Conservation (phyloP, 2,329 filamentous ascomycete species). For the Trichoderma simmonsii region DNA sequence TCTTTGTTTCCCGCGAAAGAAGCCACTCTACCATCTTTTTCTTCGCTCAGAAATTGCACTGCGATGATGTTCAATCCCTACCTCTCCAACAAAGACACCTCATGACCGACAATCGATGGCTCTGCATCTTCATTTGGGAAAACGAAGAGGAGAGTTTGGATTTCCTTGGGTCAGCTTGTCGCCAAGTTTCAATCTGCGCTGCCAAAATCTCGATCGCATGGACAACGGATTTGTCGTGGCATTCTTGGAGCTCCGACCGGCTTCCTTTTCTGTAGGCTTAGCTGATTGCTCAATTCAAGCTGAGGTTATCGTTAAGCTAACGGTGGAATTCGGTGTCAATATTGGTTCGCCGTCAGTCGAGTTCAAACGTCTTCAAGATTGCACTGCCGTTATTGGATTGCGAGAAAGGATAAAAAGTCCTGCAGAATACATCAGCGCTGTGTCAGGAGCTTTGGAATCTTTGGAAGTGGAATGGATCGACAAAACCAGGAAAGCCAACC, state of each 20-base stretch:
- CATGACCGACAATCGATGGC: background rate
- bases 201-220: background rate
- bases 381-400: background rate
- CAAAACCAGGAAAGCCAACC: background rate
- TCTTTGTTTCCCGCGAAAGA: background rate
- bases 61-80: background rate
- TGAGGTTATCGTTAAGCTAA: background rate
- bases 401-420: background rate
- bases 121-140: background rate
- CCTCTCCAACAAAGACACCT: background rate
- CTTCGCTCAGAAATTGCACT: background rate
- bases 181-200: background rate
- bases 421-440: background rate
- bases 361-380: background rate
- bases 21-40: background rate
- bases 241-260: background rate
- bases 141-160: rapidly evolving
- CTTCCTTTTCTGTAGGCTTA: background rate
- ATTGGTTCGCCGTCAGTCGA: background rate
- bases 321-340: background rate
- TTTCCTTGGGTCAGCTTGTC: rapidly evolving
- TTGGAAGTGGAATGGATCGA: background rate
- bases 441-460: background rate
- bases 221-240: background rate
- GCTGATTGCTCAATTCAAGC: background rate